Evolutionary conservation across 805 yeast genomes (phyloP).

Genomic region (Cyberlindnera americana): DNA sequence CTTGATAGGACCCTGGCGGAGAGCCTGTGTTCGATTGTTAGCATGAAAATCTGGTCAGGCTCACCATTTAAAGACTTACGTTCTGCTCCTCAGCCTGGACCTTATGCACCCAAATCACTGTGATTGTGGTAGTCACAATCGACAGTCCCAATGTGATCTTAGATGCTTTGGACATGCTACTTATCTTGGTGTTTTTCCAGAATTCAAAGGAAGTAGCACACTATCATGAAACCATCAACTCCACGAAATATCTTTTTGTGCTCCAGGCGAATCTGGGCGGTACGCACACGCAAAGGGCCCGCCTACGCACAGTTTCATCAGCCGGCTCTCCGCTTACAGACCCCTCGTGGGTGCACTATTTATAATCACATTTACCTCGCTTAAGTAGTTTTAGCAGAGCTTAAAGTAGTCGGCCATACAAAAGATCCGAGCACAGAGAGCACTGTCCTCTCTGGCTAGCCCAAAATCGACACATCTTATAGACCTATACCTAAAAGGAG

Average conservation of each 20-base stretch:
- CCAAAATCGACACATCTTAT: no score
- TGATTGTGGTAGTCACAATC: slow-evolving; percentile 49
- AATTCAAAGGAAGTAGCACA: background rate
- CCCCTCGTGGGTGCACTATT: background rate
- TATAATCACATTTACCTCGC: no score
- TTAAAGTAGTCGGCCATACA: no score
- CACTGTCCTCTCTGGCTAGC: no score
- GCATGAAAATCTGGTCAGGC: slow-evolving; percentile 3
- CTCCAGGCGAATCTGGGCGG: no score
- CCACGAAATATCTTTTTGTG: no score
- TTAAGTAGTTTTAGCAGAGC: no score
- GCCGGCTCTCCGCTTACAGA: no score
- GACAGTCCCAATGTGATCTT: slow-evolving; percentile 68
- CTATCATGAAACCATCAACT: no score
- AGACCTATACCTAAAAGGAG: no score
- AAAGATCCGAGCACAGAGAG: no score
- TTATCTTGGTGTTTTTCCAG: background rate
- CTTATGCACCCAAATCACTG: slow-evolving; percentile 66
- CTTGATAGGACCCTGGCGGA: slow-evolving; percentile 80
- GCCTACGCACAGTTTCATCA: no score
- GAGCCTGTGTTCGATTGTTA: slow-evolving; percentile 36
- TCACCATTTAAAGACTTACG: slow-evolving; percentile 31
- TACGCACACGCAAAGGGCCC: background rate
- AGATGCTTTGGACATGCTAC: slow-evolving; percentile 67
- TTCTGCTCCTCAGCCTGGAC: slow-evolving; percentile 69